These are phyloP conservation scores for Lathyrus tuberosus DNA, from an alignment of 306 rosid genomes.

Conservation along the genomic window DNA sequence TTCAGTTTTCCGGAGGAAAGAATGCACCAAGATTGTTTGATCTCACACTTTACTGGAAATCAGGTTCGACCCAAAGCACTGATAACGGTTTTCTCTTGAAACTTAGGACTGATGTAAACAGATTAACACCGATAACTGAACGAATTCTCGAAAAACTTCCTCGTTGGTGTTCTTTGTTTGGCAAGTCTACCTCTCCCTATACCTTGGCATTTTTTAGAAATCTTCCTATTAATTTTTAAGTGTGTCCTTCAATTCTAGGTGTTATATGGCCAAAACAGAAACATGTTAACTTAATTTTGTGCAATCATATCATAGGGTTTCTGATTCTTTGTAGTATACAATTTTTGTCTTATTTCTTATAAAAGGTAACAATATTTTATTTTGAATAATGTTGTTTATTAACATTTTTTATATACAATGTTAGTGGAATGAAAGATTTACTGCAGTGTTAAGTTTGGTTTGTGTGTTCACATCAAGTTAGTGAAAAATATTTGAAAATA, in stretches of 20 bases:
- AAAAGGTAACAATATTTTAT: not conserved
- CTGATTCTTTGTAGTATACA: slow-evolving; percentile 7
- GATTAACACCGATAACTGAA: slow-evolving; percentile 60
- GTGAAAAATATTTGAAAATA: no score
- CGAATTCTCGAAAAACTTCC: slow-evolving; percentile 76
- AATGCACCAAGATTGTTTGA: slow-evolving; percentile 63
- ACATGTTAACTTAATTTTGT: slow-evolving; percentile 15
- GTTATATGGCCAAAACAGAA: not conserved
- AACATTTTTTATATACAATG: no score
- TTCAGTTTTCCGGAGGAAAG: slow-evolving; percentile 87
- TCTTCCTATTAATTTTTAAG: slow-evolving; percentile 66
- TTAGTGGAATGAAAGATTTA: no score
- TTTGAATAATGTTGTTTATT: slow-evolving; percentile 1
- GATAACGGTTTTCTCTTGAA: slow-evolving; percentile 57
- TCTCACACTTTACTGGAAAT: slow-evolving; percentile 64
- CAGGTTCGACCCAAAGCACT: slow-evolving; percentile 42
- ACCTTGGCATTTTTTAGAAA: slow-evolving; percentile 68
- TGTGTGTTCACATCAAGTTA: no score
- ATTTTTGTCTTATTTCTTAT: slow-evolving; percentile 10
- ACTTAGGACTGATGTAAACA: slow-evolving; percentile 77
- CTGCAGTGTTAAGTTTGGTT: no score
- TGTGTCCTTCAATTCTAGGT: slow-evolving; percentile 20
- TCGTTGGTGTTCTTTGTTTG: slow-evolving; percentile 85
- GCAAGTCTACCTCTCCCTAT: slow-evolving; percentile 87
- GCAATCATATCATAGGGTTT: slow-evolving; percentile 24